Evolutionary conservation across 192 early-diverging fungal species (phyloP), one percentile per base, ranked within the genome.

Genomic region (Coemansia sp.): DNA sequence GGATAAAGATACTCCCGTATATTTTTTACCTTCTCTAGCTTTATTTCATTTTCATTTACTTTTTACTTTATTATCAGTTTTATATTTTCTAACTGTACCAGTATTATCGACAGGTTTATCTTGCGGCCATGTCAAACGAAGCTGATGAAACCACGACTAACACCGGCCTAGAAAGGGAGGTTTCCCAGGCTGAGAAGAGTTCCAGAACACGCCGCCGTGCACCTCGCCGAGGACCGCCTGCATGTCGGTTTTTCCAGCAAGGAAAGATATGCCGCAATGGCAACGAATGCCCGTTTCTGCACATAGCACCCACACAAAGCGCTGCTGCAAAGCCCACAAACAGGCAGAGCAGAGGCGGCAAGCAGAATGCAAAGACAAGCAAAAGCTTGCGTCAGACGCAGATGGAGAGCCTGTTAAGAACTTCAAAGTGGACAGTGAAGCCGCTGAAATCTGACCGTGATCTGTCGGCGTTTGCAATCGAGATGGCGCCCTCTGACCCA

Each of bases 401-500:
- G 26, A 79, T 76, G 16, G 74, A 75, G n/a, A 63, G 62, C 18
- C 45, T 83, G 62, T 69, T 75, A 21, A 60, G 57, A 32, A 64
- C 52, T 3, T 54, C 81, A 3, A 64, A 68, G 41, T 79, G 72
- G 75, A 59, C 57, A 0, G 76, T 73, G 37, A 74, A 75, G 41
- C 41, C 59, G 23, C 56, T 83, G 44, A 65, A 50, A 26, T 74
- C 81, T 3, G 67, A 72, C 18, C 72, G 70, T n/a, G 70, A 67
- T 68, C 72, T 75, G 18, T 58, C 72, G 5, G 81, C 81, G 9
- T 66, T 78, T 60, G 76, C 81, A 23, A 66, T 83, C 11, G 81
- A 83, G 58, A 75, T 83, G 81, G 49, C 42, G 63, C 81, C 81
- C 11, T 83, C 76, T 1, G 91, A 93, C 52, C 93, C 93, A 21